Evolutionary conservation across 2,329 filamentous ascomycete genomes (phyloP).

Genomic region (Neurospora crassa): DNA sequence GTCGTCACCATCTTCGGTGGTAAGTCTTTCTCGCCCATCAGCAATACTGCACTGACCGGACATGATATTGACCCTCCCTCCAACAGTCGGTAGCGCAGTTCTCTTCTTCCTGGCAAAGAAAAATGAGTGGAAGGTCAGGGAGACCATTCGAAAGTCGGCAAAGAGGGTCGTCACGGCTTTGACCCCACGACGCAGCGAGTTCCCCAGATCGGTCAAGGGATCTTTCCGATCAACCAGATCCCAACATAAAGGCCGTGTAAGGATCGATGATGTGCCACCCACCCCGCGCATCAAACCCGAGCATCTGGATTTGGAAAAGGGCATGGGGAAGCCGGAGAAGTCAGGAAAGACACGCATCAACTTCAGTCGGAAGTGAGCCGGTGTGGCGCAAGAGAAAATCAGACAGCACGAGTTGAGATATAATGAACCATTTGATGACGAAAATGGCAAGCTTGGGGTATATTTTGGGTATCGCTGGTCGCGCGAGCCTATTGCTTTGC

Average conservation of each 20-base stretch:
- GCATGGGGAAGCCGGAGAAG: conserved; percentile 25
- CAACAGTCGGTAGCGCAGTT: conserved; percentile 49
- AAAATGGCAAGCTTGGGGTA: conserved; percentile 1
- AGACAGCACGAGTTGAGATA: conserved; percentile 1
- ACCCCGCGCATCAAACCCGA: conserved; percentile 44
- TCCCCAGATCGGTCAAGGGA: conserved; percentile 47
- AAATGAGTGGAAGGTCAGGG: conserved; percentile 70
- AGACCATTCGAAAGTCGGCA: conserved; percentile 60
- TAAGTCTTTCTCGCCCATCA: conserved; percentile 34
- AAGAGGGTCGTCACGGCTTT: conserved; percentile 51
- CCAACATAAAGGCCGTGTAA: conserved; percentile 26
- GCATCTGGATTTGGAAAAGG: conserved; percentile 55
- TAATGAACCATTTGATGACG: not conserved
- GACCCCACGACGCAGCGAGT: conserved; percentile 52
- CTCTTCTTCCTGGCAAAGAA: conserved; percentile 79
- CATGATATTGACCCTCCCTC: conserved; percentile 5
- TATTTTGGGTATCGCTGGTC: not conserved
- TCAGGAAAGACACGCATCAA: conserved; percentile 26
- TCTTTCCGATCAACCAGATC: not conserved
- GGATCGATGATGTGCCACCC: conserved; percentile 48
- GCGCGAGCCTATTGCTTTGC: conserved; percentile 1
- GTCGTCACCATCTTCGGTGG: conserved; percentile 59
- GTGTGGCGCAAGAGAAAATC: not conserved
- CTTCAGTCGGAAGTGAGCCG: conserved; percentile 24
- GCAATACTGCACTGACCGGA: conserved; percentile 17